These are phyloP conservation scores for Effrenium voratum DNA, from an alignment of 73 alveolate species.

Conservation along the genomic window DNA sequence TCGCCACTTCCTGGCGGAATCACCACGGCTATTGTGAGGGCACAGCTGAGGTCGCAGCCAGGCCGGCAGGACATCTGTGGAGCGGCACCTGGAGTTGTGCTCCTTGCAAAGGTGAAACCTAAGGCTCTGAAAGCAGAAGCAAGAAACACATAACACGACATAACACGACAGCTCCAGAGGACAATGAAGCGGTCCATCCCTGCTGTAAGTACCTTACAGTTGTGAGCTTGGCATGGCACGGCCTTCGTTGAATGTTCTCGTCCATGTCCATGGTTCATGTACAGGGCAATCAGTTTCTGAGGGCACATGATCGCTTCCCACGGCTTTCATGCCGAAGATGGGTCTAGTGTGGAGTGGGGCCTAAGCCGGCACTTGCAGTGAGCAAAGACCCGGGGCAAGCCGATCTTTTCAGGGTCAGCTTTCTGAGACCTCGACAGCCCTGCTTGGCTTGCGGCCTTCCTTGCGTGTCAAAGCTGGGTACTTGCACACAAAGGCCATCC, in stretches of 20 bases:
- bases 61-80: constrained; percentile 41
- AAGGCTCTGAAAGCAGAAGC: background rate
- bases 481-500: no score
- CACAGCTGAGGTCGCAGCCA: background rate
- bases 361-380: no score
- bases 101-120: background rate
- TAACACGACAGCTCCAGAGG: constrained; percentile 74
- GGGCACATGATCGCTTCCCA: constrained; percentile 59
- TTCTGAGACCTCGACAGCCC: no score
- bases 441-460: no score
- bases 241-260: background rate
- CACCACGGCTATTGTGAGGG: background rate
- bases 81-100: background rate
- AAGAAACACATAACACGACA: background rate
- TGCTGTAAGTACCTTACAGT: constrained; percentile 6
- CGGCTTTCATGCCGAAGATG: constrained; percentile 72
- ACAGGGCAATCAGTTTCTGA: background rate
- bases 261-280: background rate
- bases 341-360: constrained; percentile 82
- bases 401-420: no score
- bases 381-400: no score
- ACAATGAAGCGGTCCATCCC: constrained; percentile 93
- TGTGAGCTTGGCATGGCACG: background rate
- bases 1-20: constrained; percentile 86
- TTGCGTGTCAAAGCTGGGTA: no score